Evolutionary conservation across 2,329 filamentous ascomycete genomes (phyloP).

Genomic region (Neopestalotiopsis rosae): DNA sequence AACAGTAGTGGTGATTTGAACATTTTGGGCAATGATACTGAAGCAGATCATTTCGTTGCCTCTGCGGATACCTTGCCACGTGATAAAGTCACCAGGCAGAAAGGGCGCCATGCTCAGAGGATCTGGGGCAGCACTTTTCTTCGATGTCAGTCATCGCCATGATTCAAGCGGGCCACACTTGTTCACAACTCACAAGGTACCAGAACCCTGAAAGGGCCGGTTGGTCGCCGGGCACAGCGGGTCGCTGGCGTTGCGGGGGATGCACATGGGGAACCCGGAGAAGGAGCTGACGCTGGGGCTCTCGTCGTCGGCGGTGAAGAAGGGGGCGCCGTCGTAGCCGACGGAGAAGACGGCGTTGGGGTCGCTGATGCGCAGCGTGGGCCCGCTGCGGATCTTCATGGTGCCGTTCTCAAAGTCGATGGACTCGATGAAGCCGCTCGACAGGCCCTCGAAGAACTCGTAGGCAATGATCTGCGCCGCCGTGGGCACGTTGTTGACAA

Average conservation of each 20-base stretch:
- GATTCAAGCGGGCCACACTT: no score
- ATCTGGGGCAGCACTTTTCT: constrained; percentile 31
- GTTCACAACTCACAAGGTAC: constrained; percentile 36
- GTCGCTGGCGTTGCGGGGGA: constrained; percentile 46
- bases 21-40: constrained; percentile 42
- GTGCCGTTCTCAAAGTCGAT: constrained; percentile 42
- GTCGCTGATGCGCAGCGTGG: constrained; percentile 45
- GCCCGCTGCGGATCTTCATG: constrained; percentile 42
- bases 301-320: constrained; percentile 53
- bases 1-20: constrained; percentile 39
- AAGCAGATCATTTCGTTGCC: constrained; percentile 39
- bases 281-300: constrained; percentile 52
- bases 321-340: constrained; percentile 39
- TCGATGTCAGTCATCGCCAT: neutral
- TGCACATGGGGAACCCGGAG: constrained; percentile 58
- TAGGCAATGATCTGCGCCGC: constrained; percentile 44
- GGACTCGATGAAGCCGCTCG: constrained; percentile 40
- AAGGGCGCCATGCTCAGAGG: constrained; percentile 43
- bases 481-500: constrained; percentile 42
- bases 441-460: constrained; percentile 41
- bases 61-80: constrained; percentile 38
- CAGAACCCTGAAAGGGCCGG: constrained; percentile 38
- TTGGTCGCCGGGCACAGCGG: constrained; percentile 41
- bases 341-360: constrained; percentile 46
- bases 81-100: constrained; percentile 42